Base-by-base conservation (phyloP, 108 stramenopile species). In the Skeletonema costatum region DNA sequence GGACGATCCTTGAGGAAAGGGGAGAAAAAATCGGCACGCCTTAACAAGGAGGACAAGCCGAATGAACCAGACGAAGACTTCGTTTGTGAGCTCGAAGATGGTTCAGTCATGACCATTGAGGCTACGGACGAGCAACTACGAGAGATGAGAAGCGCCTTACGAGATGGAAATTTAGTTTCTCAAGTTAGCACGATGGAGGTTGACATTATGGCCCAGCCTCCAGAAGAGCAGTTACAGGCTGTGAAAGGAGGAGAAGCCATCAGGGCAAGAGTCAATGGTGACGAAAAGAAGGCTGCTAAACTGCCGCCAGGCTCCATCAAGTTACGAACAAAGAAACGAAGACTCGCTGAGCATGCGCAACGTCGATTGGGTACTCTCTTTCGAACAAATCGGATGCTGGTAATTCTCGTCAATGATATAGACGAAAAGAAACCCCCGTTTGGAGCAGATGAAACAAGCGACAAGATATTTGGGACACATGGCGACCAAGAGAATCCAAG, bases 401-500 rank as follows among this genome's bases (percentile, higher is more conserved):
- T 76, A 5, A 67, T 76, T 2, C 59, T 60, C 5, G 75, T 76
- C 1, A 76, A 44, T 1, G 75, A 76, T 31, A 31, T 39, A 2
- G 59, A 68, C 0, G 75, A 59, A 0, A 51, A 36, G 36, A 9
- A 66, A 17, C 42, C 35, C 16, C 7, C 59, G 29, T 66, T 41
- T 7, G 60, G 60, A 32, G 75, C 75, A 11, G 3, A n/a, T 0
- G 39, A 29, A 30, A 60, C 68, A 33, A 68, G 67, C 14, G 67
- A 76, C 58, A 78, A 78, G 29, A 66, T 72, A 32, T 73, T 77
- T 33, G 71, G 71, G 11, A 73, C 61, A 6, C 50, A 50, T 29
- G 71, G 70, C 29, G 76, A 77, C 44, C 13, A 17, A 11, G 44
- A 31, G 17, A 73, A 70, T 32, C 60, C 50, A 16, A 65, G 31